Conservation (phyloP, 129 eudicot genomes). For the Pulicaria dysenterica region DNA sequence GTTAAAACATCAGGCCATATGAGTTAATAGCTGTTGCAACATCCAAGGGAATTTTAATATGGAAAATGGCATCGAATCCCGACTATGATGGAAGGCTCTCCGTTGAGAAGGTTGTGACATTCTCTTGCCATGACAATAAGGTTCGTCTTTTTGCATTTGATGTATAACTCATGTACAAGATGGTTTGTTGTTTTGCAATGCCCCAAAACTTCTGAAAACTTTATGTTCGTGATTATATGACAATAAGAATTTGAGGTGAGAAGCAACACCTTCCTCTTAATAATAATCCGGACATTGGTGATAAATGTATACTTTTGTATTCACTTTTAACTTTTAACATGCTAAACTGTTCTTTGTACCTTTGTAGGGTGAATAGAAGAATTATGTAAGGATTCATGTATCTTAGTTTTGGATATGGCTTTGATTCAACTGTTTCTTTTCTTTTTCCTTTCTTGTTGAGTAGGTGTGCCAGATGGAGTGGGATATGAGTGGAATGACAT, state of each 20-base stretch:
- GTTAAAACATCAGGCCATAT: constrained; percentile 56
- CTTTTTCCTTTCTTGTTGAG: constrained; percentile 3
- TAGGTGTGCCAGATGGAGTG: constrained; percentile 99
- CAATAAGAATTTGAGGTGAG: too few species aligned
- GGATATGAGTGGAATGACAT: constrained; percentile 99
- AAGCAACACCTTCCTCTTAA: too few species aligned
- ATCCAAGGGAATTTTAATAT: constrained; percentile 74
- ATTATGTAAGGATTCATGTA: too few species aligned
- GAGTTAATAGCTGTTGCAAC: constrained; percentile 90
- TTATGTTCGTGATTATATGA: too few species aligned
- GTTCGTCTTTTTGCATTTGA: constrained; percentile 42
- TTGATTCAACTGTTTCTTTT: not conserved
- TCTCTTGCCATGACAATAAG: constrained; percentile 65
- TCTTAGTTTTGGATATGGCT: not conserved
- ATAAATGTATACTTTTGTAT: too few species aligned
- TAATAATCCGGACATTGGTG: too few species aligned
- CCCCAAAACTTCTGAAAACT: too few species aligned
- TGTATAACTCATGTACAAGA: too few species aligned
- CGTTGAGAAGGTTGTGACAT: constrained; percentile 57
- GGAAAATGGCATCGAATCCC: constrained; percentile 83
- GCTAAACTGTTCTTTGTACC: too few species aligned
- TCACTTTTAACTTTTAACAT: too few species aligned
- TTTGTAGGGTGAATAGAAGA: too few species aligned
- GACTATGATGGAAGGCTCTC: constrained; percentile 83
- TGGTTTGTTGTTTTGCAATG: too few species aligned